phyloP scores from a whole-genome alignment of 768 basidiomycete species.

The Russula foetens region DNA sequence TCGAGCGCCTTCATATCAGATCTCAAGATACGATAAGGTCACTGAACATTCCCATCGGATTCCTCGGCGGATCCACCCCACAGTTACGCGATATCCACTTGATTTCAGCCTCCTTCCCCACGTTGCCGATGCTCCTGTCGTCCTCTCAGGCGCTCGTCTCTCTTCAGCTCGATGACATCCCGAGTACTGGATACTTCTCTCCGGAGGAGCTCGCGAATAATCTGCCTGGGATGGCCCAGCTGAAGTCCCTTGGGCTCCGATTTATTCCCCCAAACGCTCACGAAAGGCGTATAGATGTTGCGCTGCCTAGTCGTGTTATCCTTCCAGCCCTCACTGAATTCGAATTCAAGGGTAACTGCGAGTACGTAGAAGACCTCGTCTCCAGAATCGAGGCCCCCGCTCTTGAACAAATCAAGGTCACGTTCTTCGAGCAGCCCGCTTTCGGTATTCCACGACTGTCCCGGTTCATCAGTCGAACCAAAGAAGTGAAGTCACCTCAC shows the following conservation, averaged over 20 bases:
- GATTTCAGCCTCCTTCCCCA: not conserved
- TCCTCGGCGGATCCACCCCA: slow-evolving; percentile 1
- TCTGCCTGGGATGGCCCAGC: not conserved
- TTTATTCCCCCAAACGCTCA: not conserved
- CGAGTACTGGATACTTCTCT: not conserved
- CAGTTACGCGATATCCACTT: not conserved
- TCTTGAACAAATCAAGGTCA: not conserved
- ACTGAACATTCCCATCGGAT: slow-evolving; percentile 15
- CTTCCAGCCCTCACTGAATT: not conserved
- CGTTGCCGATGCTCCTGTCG: not conserved
- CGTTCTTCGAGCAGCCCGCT: not conserved
- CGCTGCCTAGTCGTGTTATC: not conserved
- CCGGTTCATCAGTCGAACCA: not conserved
- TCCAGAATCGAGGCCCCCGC: slow-evolving; percentile 1
- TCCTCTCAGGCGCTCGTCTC: not conserved
- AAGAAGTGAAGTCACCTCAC: not conserved
- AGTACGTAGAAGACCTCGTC: slow-evolving; percentile 5
- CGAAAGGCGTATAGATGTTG: not conserved
- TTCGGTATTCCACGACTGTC: slow-evolving; percentile 5
- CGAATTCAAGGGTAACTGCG: not conserved
- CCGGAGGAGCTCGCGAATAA: not conserved
- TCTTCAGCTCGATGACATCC: slow-evolving; percentile 1
- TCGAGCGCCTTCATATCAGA: slow-evolving; percentile 18
- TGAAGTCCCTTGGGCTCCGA: not conserved
- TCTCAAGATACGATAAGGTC: slow-evolving; percentile 30